phyloP scores from a whole-genome alignment of 2,329 filamentous ascomycete species.

The Trichoderma atroviride region DNA sequence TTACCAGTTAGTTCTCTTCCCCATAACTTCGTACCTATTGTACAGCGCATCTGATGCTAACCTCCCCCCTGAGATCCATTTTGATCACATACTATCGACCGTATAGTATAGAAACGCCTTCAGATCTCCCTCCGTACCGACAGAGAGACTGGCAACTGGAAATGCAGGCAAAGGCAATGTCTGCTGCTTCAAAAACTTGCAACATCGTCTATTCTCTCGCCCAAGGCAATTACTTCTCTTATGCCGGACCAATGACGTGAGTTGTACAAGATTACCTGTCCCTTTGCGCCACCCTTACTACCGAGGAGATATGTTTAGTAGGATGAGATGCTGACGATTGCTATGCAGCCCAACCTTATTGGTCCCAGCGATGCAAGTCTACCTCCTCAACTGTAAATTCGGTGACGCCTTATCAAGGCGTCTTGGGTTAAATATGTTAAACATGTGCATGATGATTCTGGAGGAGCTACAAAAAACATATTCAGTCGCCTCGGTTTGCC shows the following conservation, averaged over 20 bases:
- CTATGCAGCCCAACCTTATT: not conserved
- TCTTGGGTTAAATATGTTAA: slow-evolving; percentile 18
- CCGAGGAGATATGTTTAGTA: too few relatives aligned
- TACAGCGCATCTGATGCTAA: not conserved
- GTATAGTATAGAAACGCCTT: slow-evolving; percentile 6
- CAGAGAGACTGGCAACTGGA: slow-evolving; percentile 21
- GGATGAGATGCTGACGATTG: not conserved
- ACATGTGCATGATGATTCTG: slow-evolving; percentile 25
- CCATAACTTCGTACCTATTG: too few relatives aligned
- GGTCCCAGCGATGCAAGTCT: slow-evolving; percentile 21
- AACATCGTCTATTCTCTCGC: slow-evolving; percentile 21
- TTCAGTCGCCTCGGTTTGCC: slow-evolving; percentile 21
- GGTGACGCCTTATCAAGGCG: slow-evolving; percentile 15
- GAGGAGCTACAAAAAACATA: slow-evolving; percentile 18
- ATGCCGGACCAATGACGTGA: slow-evolving; percentile 18
- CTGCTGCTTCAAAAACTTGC: slow-evolving; percentile 20
- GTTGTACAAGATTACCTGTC: not conserved
- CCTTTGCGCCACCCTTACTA: not conserved
- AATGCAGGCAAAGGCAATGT: slow-evolving; percentile 20
- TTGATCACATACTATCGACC: slow-evolving; percentile 16
- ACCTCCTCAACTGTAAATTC: slow-evolving; percentile 23
- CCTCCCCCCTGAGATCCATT: not conserved
- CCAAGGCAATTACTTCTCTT: slow-evolving; percentile 16
- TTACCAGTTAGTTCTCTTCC: slow-evolving; percentile 1
- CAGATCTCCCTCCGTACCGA: slow-evolving; percentile 9